Conservation (phyloP, 2,329 filamentous ascomycete species). For the Monosporascus sp. region DNA sequence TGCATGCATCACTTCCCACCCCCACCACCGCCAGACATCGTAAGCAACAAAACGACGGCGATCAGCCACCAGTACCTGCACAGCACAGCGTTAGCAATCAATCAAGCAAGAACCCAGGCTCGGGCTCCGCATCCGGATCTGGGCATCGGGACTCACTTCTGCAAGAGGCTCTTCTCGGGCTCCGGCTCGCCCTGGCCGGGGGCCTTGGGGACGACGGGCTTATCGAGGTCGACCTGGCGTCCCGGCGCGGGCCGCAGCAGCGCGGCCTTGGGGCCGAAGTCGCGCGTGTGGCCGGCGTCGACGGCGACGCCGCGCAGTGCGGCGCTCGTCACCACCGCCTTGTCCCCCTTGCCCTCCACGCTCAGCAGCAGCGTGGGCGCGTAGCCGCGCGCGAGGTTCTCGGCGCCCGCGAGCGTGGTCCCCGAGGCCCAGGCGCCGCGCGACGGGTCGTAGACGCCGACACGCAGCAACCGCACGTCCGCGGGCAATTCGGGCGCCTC, state of each 20-base stretch:
- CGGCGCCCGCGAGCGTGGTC: slow-evolving; percentile 48
- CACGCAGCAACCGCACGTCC: slow-evolving; percentile 43
- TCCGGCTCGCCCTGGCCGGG: slow-evolving; percentile 53
- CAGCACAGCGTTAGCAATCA: slow-evolving; percentile 21
- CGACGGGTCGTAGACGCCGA: slow-evolving; percentile 51
- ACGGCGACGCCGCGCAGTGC: slow-evolving; percentile 51
- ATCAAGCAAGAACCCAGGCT: neutral
- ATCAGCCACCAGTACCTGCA: slow-evolving; percentile 63
- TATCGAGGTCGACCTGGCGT: slow-evolving; percentile 55
- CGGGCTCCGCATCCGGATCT: no score
- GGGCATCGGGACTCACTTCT: slow-evolving; percentile 48
- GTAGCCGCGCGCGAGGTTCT: slow-evolving; percentile 58
- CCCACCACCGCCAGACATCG: slow-evolving; percentile 47
- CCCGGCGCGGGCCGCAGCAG: slow-evolving; percentile 44
- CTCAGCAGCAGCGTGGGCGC: slow-evolving; percentile 50
- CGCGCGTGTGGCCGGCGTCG: slow-evolving; percentile 58
- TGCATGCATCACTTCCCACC: slow-evolving; percentile 43
- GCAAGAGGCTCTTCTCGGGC: slow-evolving; percentile 58
- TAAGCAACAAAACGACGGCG: slow-evolving; percentile 46
- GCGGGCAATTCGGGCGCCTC: slow-evolving; percentile 49
- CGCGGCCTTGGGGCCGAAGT: slow-evolving; percentile 57
- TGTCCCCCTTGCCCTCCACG: slow-evolving; percentile 35
- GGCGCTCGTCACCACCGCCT: slow-evolving; percentile 41
- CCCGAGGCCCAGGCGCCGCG: slow-evolving; percentile 45
- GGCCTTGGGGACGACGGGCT: slow-evolving; percentile 55